Evolutionary conservation across 768 basidiomycete species (phyloP).

Genomic region (Russula lepida): DNA sequence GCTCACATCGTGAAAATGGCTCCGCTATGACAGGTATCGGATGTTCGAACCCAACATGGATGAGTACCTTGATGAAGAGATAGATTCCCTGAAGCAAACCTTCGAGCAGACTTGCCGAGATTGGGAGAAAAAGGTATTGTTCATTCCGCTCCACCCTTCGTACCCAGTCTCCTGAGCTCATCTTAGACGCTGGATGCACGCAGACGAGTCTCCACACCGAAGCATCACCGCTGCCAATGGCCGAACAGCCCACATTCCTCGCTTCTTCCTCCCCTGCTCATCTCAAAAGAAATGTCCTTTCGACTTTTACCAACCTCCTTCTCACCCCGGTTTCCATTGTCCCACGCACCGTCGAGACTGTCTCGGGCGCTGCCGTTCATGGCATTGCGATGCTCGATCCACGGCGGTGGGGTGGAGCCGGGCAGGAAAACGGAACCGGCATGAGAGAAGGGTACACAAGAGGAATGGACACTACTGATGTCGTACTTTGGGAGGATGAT

Average conservation of each 20-base stretch:
- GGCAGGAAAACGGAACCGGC: slow-evolving; percentile 5
- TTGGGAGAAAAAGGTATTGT: slow-evolving; percentile 70
- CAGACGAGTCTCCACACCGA: slow-evolving; percentile 14
- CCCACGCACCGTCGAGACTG: slow-evolving; percentile 58
- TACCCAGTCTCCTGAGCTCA: slow-evolving; percentile 58
- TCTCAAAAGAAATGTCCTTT: slow-evolving; percentile 86
- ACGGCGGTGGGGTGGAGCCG: slow-evolving; percentile 64
- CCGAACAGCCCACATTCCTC: slow-evolving; percentile 17
- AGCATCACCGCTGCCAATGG: not conserved
- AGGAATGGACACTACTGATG: slow-evolving; percentile 14
- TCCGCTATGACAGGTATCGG: slow-evolving; percentile 48
- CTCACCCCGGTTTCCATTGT: slow-evolving; percentile 94
- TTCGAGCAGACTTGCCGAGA: slow-evolving; percentile 67
- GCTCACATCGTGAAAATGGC: not conserved
- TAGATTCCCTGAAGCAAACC: slow-evolving; percentile 65
- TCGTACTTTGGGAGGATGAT: slow-evolving; percentile 18
- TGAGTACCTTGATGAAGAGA: slow-evolving; percentile 93
- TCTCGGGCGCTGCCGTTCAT: slow-evolving; percentile 70
- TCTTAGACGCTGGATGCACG: slow-evolving; percentile 33
- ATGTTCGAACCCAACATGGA: slow-evolving; percentile 99
- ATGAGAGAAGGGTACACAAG: slow-evolving; percentile 14
- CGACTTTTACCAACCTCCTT: slow-evolving; percentile 84
- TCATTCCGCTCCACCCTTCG: slow-evolving; percentile 28
- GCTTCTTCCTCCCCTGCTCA: slow-evolving; percentile 56
- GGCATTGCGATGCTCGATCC: slow-evolving; percentile 89